Evolutionary conservation across 441 rosid species (phyloP).

Genomic region (Erysimum pusillum): DNA sequence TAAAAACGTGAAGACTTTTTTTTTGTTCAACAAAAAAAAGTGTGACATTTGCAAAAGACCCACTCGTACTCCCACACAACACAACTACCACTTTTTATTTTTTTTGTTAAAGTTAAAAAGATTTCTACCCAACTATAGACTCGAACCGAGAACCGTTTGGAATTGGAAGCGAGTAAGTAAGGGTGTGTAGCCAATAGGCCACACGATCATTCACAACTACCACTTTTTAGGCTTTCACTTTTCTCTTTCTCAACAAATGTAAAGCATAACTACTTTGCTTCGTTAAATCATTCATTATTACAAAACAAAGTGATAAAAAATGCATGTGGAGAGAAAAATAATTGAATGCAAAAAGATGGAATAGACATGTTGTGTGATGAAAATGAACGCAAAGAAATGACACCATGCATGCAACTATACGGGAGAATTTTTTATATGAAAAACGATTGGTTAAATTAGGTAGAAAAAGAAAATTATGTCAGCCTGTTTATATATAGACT

Average conservation of each 20-base stretch:
- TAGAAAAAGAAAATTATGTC: too few relatives aligned
- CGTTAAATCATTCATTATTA: slow-evolving; percentile 30
- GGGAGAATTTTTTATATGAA: neutral
- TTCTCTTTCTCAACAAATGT: slow-evolving; percentile 35
- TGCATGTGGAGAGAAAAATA: slow-evolving; percentile 25
- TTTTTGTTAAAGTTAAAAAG: too few relatives aligned
- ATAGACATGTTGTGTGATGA: slow-evolving; percentile 21
- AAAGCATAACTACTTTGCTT: slow-evolving; percentile 40
- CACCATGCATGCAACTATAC: slow-evolving; percentile 15
- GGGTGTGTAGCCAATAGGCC: too few relatives aligned
- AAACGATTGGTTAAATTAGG: too few relatives aligned
- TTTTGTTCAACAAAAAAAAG: neutral
- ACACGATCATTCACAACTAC: too few relatives aligned
- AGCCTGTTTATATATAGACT: too few relatives aligned
- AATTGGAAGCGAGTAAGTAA: too few relatives aligned
- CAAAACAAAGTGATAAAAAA: neutral
- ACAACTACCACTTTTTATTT: too few relatives aligned
- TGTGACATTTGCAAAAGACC: slow-evolving; percentile 32
- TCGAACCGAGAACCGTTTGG: too few relatives aligned
- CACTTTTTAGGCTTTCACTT: slow-evolving; percentile 33
- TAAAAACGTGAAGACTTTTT: neutral
- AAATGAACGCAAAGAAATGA: slow-evolving; percentile 9
- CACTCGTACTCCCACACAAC: slow-evolving; percentile 26
- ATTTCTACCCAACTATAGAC: too few relatives aligned
- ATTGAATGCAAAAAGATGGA: slow-evolving; percentile 33